Evolutionary conservation across 306 rosid genomes (phyloP).

Genomic region (Fragaria nilgerrensis): DNA sequence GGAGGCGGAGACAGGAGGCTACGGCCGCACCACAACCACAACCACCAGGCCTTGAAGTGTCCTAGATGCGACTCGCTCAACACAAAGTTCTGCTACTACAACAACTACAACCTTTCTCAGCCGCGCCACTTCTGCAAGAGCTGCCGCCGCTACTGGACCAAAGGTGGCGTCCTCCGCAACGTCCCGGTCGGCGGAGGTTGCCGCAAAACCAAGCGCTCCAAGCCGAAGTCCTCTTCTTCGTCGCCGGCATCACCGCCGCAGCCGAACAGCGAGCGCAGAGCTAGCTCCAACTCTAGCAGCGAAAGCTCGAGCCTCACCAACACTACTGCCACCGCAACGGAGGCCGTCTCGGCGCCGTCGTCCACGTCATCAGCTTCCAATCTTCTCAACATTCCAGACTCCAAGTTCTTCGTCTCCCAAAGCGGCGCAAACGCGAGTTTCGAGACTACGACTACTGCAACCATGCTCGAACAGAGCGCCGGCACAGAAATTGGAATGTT

Average conservation of each 20-base stretch:
- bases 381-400: conserved; percentile 30
- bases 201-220: conserved; percentile 86
- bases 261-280: conserved; percentile 33
- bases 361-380: conserved; percentile 32
- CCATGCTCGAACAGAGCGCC: conserved; percentile 12
- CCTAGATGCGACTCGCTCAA: conserved; percentile 91
- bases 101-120: conserved; percentile 96
- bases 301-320: conserved; percentile 89
- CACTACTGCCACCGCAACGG: conserved; percentile 29
- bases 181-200: conserved; percentile 97
- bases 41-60: conserved; percentile 69
- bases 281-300: conserved; percentile 84
- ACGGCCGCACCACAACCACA: conserved; percentile 48
- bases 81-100: conserved; percentile 95
- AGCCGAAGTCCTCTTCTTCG: conserved; percentile 31
- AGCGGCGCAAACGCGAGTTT: conserved; percentile 25
- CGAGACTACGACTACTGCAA: conserved; percentile 8
- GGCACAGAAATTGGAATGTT: conserved; percentile 38
- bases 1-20: conserved; percentile 54
- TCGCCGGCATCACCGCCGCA: conserved; percentile 16
- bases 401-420: conserved; percentile 34
- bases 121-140: conserved; percentile 96
- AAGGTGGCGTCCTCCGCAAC: conserved; percentile 98
- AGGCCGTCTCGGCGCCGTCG: conserved; percentile 48
- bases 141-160: conserved; percentile 99